phyloP scores from a whole-genome alignment of 2,329 filamentous ascomycete species.

The Monosporascus sp. region DNA sequence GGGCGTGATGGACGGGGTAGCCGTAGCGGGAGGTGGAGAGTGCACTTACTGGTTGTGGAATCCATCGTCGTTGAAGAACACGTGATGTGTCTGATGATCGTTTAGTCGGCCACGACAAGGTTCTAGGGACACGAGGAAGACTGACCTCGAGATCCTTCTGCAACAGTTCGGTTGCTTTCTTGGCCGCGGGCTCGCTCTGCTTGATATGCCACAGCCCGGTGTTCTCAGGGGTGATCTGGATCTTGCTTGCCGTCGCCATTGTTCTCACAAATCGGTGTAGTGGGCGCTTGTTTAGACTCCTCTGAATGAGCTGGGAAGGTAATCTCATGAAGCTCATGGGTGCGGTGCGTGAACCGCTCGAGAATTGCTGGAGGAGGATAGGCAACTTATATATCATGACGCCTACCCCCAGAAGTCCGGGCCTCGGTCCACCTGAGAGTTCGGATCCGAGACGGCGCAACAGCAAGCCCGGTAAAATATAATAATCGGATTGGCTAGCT shows the following conservation, averaged over 20 bases:
- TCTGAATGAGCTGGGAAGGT: background rate
- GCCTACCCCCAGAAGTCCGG: no score
- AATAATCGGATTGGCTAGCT: no score
- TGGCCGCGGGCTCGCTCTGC: slow-evolving; percentile 54
- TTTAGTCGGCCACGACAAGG: slow-evolving; percentile 1
- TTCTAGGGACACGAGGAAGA: slow-evolving; percentile 2
- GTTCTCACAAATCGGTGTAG: slow-evolving; percentile 3
- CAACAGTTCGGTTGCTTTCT: slow-evolving; percentile 60
- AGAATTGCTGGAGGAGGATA: background rate
- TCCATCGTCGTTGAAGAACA: slow-evolving; percentile 70
- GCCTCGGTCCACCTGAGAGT: no score
- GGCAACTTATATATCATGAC: background rate
- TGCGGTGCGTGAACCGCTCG: background rate
- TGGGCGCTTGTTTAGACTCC: background rate
- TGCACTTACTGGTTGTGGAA: slow-evolving; percentile 73
- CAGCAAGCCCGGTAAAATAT: no score
- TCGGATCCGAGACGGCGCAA: no score
- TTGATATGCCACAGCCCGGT: slow-evolving; percentile 44
- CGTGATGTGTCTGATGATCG: slow-evolving; percentile 52
- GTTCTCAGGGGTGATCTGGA: slow-evolving; percentile 43
- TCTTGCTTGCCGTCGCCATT: slow-evolving; percentile 44
- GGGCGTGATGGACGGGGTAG: background rate
- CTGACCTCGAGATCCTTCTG: slow-evolving; percentile 66
- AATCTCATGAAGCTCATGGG: background rate
- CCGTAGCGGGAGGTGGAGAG: background rate